Evolutionary conservation across 2,329 filamentous ascomycete genomes (phyloP).

Genomic region (Ciborinia camelliae): DNA sequence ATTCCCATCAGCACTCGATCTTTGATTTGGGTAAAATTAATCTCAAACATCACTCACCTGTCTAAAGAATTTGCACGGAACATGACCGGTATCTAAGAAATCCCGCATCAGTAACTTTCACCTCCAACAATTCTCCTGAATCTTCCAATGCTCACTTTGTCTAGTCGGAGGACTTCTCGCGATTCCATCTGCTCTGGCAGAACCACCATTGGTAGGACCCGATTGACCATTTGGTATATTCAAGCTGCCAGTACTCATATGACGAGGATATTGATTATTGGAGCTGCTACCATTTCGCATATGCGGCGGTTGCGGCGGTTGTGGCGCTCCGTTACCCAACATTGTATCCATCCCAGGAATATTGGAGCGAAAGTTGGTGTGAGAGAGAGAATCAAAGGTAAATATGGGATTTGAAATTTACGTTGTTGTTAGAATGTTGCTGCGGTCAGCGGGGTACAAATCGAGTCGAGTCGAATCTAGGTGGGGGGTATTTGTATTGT

Average conservation of each 20-base stretch:
- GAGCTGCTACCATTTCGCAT: constrained; percentile 18
- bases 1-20: neutral
- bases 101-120: constrained; percentile 10
- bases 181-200: constrained; percentile 13
- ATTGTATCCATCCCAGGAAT: constrained; percentile 15
- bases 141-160: constrained; percentile 18
- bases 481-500: neutral
- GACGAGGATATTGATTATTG: constrained; percentile 19
- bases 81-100: constrained; percentile 19
- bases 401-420: neutral
- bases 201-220: neutral
- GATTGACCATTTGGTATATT: constrained; percentile 19
- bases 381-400: neutral
- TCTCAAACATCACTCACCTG: constrained; percentile 11
- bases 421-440: constrained; percentile 3
- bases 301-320: constrained; percentile 18
- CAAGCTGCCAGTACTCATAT: constrained; percentile 19
- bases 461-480: neutral
- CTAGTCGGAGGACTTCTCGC: constrained; percentile 20
- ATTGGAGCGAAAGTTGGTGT: neutral
- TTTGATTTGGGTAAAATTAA: neutral
- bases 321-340: constrained; percentile 17
- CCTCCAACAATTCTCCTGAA: neutral
- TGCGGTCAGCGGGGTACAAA: constrained; percentile 12
- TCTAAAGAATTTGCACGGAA: constrained; percentile 22